Conservation (phyloP, 2,329 filamentous ascomycete species). For the Arthrobotrys pseudoclavata region DNA sequence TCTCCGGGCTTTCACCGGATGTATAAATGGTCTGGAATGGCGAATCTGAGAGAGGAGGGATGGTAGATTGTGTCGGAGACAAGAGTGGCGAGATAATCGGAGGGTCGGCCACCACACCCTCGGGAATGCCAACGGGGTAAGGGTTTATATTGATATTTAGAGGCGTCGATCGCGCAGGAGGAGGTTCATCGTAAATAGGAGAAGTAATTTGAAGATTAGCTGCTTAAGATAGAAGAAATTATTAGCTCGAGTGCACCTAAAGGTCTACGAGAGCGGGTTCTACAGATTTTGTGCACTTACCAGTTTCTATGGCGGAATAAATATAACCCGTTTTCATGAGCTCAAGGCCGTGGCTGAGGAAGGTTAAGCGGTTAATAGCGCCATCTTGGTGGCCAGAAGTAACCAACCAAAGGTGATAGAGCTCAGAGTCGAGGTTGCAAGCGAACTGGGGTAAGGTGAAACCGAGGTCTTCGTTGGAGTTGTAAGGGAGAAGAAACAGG, state of each 20-base stretch:
- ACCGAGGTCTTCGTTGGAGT: no score
- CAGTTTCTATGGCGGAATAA: background rate
- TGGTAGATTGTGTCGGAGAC: background rate
- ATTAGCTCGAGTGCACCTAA: background rate
- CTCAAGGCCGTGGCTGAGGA: background rate
- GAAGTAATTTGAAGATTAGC: background rate
- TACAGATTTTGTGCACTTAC: conserved; percentile 1
- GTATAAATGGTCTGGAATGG: background rate
- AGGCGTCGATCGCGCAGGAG: conserved; percentile 4
- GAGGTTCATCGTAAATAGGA: background rate
- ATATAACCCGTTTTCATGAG: background rate
- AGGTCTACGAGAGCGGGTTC: background rate
- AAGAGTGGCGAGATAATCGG: background rate
- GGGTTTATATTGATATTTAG: background rate
- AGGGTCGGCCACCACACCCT: background rate
- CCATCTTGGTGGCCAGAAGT: background rate
- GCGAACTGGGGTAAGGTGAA: no score
- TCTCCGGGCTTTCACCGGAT: background rate
- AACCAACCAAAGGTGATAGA: background rate
- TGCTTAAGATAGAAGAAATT: background rate
- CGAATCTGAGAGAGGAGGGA: background rate
- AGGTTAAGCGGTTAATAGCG: no score
- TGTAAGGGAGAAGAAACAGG: background rate
- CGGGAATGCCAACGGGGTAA: background rate
- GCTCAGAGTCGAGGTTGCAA: background rate